Evolutionary conservation across 257 asterid species (phyloP).

Genomic region (Dorcoceras hygrometricum): DNA sequence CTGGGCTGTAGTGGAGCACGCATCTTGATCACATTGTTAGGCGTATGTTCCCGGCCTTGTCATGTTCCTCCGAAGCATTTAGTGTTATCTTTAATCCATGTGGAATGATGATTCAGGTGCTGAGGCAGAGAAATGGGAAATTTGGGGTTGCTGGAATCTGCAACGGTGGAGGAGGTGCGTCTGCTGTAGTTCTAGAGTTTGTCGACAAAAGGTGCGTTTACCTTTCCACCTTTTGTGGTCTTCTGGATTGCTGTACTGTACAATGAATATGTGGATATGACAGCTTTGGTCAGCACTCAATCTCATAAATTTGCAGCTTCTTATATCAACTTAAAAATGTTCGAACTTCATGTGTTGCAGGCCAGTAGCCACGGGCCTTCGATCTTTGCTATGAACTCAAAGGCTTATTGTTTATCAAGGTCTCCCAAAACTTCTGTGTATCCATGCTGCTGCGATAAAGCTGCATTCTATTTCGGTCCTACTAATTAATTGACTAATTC

Average conservation of each 20-base stretch:
- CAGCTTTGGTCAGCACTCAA: not conserved
- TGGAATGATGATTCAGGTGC: slow-evolving; percentile 49
- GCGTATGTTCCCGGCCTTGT: slow-evolving; percentile 45
- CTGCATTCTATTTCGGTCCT: not conserved
- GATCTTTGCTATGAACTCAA: slow-evolving; percentile 41
- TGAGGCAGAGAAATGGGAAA: slow-evolving; percentile 64
- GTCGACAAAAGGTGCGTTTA: slow-evolving; percentile 31
- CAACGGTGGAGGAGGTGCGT: slow-evolving; percentile 99
- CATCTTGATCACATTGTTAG: slow-evolving; percentile 80
- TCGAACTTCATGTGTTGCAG: slow-evolving; percentile 33
- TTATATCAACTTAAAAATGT: slow-evolving; percentile 7
- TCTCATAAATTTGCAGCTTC: not conserved
- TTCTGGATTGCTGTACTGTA: not conserved
- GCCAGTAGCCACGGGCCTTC: slow-evolving; percentile 32
- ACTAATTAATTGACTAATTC: not conserved
- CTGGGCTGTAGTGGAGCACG: slow-evolving; percentile 97
- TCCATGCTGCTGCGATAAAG: not conserved
- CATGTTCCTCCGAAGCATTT: not conserved
- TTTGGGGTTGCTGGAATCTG: slow-evolving; percentile 90
- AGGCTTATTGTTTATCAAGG: not conserved
- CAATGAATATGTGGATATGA: not conserved
- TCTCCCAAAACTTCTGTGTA: not conserved
- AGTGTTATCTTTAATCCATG: not conserved
- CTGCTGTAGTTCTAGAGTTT: slow-evolving; percentile 79
- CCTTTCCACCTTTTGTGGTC: not conserved